Conservation (phyloP, 257 asterid species). For the Plantago major region DNA sequence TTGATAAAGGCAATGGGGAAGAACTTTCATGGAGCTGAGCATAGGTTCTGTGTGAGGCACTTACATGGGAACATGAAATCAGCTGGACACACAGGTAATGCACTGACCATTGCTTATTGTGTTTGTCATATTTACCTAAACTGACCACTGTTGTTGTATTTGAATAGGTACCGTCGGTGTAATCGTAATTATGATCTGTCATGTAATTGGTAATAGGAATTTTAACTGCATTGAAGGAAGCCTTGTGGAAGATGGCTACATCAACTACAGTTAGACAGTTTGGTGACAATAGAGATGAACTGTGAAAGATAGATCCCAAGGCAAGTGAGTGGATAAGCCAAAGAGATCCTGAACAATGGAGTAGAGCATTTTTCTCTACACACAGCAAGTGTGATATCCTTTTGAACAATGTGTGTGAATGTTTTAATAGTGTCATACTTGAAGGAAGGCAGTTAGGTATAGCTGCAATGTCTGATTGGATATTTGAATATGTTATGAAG, state of each 20-base stretch:
- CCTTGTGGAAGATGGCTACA: background rate
- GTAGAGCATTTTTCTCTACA: background rate
- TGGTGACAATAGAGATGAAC: background rate
- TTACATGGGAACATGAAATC: no score
- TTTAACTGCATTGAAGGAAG: background rate
- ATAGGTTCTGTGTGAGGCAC: no score
- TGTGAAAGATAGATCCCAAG: background rate
- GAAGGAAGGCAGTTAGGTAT: background rate
- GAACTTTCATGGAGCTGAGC: background rate
- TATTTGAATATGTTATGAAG: background rate
- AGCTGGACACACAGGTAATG: no score
- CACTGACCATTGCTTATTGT: no score
- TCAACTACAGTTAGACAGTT: background rate
- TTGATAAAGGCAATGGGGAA: background rate
- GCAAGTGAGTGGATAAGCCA: background rate
- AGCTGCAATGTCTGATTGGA: background rate
- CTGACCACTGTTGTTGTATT: no score
- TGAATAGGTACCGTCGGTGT: no score
- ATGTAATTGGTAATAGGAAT: no score
- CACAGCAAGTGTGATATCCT: background rate
- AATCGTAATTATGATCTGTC: no score
- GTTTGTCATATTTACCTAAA: no score
- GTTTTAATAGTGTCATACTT: background rate
- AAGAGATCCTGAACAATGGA: background rate
- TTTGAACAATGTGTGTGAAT: background rate